These are phyloP conservation scores for Coemansia biformis DNA, from an alignment of 192 early-diverging fungal genomes.

Conservation along the genomic window DNA sequence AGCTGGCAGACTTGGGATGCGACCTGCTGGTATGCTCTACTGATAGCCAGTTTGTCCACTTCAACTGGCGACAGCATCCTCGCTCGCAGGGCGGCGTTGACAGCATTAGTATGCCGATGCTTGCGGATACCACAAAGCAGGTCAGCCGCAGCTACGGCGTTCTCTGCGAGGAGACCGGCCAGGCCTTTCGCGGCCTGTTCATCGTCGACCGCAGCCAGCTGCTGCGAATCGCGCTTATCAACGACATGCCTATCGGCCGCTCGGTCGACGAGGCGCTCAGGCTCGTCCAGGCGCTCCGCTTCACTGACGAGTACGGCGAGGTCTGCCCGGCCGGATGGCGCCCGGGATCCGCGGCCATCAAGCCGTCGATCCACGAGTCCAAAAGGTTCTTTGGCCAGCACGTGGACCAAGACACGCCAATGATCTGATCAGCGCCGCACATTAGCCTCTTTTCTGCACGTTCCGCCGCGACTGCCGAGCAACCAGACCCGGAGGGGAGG, in stretches of 20 bases:
- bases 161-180: conserved; percentile 61
- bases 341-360: conserved; percentile 48
- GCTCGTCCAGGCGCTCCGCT: conserved; percentile 78
- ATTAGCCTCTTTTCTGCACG: too few species aligned
- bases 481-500: too few species aligned
- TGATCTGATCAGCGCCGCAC: too few species aligned
- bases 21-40: conserved; percentile 59
- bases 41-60: conserved; percentile 74
- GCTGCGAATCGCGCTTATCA: conserved; percentile 69
- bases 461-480: too few species aligned
- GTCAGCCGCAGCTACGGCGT: conserved; percentile 70
- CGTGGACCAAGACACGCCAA: too few species aligned
- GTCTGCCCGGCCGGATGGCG: conserved; percentile 75
- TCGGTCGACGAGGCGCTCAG: conserved; percentile 73
- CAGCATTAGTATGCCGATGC: conserved; percentile 70
- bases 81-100: conserved; percentile 76
- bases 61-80: conserved; percentile 70
- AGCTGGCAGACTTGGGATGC: conserved; percentile 65
- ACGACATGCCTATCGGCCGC: conserved; percentile 76
- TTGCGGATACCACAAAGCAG: conserved; percentile 67
- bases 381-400: conserved; percentile 12
- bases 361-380: conserved; percentile 4
- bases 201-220: conserved; percentile 74
- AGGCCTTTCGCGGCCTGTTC: conserved; percentile 73
- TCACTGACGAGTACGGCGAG: conserved; percentile 67